A percentile compares a stretch with the other conserved stretches of the same genome.
These are phyloP conservation scores for Triticum timopheevii DNA, from an alignment of 176 grass and related monocot species.

Conservation along the genomic window DNA sequence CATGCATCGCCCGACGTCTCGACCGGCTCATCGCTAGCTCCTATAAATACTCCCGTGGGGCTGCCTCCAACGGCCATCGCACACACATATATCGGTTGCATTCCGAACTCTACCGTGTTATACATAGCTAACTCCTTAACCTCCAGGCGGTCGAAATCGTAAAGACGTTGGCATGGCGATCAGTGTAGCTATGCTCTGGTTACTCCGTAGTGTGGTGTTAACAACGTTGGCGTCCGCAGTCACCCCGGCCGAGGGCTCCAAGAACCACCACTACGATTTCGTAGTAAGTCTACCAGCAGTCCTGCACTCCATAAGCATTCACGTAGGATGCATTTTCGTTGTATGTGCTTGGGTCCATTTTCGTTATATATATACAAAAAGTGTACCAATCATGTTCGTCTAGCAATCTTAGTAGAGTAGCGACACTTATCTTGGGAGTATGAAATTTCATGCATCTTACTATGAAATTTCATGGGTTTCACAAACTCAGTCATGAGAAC, in stretches of 20 bases:
- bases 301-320: background rate
- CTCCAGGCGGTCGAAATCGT: background rate
- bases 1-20: background rate
- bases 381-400: no score
- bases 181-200: slow-evolving; percentile 28
- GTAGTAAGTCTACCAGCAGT: slow-evolving; percentile 14
- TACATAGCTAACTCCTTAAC: no score
- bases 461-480: no score
- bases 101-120: background rate
- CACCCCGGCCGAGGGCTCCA: slow-evolving; percentile 20
- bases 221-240: background rate
- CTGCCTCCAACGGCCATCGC: background rate
- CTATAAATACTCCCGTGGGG: background rate
- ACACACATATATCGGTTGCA: background rate
- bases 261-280: slow-evolving; percentile 44
- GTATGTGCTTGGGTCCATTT: no score
- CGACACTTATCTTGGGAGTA: no score
- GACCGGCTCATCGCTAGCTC: background rate
- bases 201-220: slow-evolving; percentile 13
- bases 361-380: no score
- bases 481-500: background rate
- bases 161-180: background rate
- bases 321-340: background rate
- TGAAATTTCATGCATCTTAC: no score
- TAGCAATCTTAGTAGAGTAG: no score